phyloP scores from a whole-genome alignment of 306 rosid genomes.

The Cercis canadensis region DNA sequence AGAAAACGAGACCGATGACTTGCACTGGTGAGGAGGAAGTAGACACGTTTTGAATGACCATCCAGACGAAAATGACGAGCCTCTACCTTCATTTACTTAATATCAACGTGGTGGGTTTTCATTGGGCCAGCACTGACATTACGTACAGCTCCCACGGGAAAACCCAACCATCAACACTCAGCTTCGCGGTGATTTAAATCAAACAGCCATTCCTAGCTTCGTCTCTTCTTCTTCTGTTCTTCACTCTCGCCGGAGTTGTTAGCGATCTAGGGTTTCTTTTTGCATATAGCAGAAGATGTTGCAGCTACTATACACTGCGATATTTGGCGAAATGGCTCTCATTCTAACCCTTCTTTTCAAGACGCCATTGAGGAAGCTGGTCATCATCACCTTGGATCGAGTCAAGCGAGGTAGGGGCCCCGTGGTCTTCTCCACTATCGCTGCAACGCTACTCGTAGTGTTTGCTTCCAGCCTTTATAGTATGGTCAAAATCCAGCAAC shows the following conservation, averaged over 20 bases:
- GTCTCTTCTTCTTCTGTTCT: background rate
- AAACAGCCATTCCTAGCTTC: background rate
- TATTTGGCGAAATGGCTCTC: constrained; percentile 63
- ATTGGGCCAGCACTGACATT: constrained; percentile 17
- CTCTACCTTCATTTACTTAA: too few relatives aligned
- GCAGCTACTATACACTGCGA: constrained; percentile 72
- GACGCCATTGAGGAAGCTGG: constrained; percentile 84
- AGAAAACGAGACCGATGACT: too few relatives aligned
- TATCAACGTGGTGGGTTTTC: background rate
- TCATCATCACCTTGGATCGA: constrained; percentile 71
- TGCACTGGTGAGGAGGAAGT: too few relatives aligned
- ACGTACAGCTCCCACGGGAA: background rate
- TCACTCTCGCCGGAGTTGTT: background rate
- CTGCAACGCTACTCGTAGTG: constrained; percentile 65
- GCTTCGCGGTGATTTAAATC: background rate
- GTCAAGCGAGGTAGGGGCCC: constrained; percentile 92
- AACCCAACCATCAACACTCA: background rate
- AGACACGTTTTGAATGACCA: too few relatives aligned
- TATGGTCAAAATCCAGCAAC: constrained; percentile 66
- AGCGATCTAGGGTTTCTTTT: constrained; percentile 27
- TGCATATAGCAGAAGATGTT: constrained; percentile 48
- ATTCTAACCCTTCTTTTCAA: constrained; percentile 72
- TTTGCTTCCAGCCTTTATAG: constrained; percentile 65
- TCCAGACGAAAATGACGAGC: too few relatives aligned
- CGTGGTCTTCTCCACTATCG: constrained; percentile 69